Evolutionary conservation across 1,139 yeast species (phyloP).

Genomic region (Lodderomyces orthopsilosis): DNA sequence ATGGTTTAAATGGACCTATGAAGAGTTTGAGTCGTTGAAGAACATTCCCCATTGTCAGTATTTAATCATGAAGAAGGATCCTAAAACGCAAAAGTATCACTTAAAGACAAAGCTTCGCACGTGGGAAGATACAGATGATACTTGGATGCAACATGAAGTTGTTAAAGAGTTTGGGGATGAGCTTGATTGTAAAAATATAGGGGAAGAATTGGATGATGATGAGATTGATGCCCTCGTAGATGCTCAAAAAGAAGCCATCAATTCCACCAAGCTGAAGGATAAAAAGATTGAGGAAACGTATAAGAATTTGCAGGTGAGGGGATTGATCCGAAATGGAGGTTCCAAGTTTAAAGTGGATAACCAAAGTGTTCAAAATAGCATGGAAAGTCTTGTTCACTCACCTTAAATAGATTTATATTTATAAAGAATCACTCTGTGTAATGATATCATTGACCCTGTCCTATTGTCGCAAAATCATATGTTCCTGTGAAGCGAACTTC

Average conservation of each 20-base stretch:
- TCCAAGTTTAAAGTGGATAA: constrained; percentile 25
- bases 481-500: neutral
- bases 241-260: constrained; percentile 47
- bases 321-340: neutral
- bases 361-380: constrained; percentile 30
- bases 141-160: constrained; percentile 15
- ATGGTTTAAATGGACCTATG: constrained; percentile 91
- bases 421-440: no score
- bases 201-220: constrained; percentile 19
- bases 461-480: constrained; percentile 14
- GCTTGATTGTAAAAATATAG: constrained; percentile 26
- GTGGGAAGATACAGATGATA: constrained; percentile 54
- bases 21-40: constrained; percentile 76
- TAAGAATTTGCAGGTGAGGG: constrained; percentile 8
- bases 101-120: constrained; percentile 55
- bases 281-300: constrained; percentile 34
- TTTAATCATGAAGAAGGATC: constrained; percentile 66
- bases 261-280: constrained; percentile 37
- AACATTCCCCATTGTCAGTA: constrained; percentile 85
- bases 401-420: neutral
- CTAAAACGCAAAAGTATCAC: constrained; percentile 42
- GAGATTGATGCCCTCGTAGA: constrained; percentile 43
- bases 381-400: constrained; percentile 14
- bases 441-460: neutral
- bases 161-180: constrained; percentile 4